phyloP scores from a whole-genome alignment of 202 grass and related monocot genomes.

The Bolboschoenoplectus hybrid region DNA sequence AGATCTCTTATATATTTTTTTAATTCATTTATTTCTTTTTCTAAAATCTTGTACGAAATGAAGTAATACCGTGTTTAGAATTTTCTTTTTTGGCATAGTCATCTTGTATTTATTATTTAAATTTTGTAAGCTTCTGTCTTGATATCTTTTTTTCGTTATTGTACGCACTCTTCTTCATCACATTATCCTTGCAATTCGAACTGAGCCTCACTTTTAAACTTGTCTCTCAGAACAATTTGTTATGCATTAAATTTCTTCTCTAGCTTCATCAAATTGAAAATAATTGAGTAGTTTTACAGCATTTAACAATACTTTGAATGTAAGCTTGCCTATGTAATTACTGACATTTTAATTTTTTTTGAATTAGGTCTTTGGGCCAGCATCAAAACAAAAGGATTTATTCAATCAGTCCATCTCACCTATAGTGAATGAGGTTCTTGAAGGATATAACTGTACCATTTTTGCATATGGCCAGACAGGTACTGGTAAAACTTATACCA shows the following conservation, averaged over 20 bases:
- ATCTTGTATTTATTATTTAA: constrained; percentile 1
- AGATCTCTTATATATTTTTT: constrained; percentile 29
- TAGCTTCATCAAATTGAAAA: background rate
- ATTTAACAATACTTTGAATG: constrained; percentile 36
- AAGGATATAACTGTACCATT: constrained; percentile 96
- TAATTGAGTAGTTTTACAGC: background rate
- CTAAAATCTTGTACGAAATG: background rate
- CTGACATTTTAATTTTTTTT: constrained; percentile 25
- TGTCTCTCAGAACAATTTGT: background rate
- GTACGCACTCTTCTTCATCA: background rate
- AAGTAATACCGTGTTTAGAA: background rate
- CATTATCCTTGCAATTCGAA: background rate
- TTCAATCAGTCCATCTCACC: constrained; percentile 89
- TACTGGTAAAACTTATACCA: constrained; percentile 92
- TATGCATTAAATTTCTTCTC: background rate
- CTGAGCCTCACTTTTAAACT: background rate
- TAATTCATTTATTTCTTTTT: background rate
- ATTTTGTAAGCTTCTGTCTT: background rate
- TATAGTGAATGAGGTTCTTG: constrained; percentile 94
- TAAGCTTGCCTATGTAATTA: background rate
- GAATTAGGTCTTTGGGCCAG: constrained; percentile 77
- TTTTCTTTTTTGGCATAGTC: background rate
- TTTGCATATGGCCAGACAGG: constrained; percentile 95
- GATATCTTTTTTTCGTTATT: background rate
- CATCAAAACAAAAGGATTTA: constrained; percentile 89